Conservation (phyloP, 2,329 filamentous ascomycete genomes). For the Paecilomyces niveus region DNA sequence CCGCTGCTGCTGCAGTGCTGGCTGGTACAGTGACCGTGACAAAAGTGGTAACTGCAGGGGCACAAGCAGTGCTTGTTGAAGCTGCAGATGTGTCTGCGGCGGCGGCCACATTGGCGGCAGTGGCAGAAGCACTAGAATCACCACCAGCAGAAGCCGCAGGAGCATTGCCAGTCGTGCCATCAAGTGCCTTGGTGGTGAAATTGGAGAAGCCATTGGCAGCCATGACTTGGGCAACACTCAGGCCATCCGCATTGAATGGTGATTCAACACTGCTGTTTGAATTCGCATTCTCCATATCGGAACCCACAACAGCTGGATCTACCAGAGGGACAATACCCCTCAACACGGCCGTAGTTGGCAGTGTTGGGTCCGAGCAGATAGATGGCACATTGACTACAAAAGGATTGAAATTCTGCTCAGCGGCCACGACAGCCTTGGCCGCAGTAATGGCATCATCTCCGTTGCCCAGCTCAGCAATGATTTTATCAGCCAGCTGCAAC, state of each 20-base stretch:
- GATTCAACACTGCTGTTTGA: conserved; percentile 45
- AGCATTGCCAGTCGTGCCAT: conserved; percentile 25
- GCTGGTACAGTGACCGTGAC: conserved; percentile 8
- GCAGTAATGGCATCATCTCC: conserved; percentile 55
- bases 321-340: conserved; percentile 62
- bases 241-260: conserved; percentile 54
- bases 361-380: conserved; percentile 56
- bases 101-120: conserved; percentile 4
- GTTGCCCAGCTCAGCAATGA: conserved; percentile 54
- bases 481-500: conserved; percentile 58
- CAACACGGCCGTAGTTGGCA: conserved; percentile 55
- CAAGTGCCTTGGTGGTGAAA: conserved; percentile 30
- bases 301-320: conserved; percentile 55
- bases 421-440: conserved; percentile 56
- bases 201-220: conserved; percentile 56
- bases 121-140: conserved; percentile 21
- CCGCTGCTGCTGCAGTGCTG: not conserved
- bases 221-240: conserved; percentile 60
- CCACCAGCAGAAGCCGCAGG: conserved; percentile 20
- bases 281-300: conserved; percentile 54
- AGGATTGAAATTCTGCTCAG: conserved; percentile 69
- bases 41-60: conserved; percentile 8
- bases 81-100: too few relatives aligned
- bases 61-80: too few relatives aligned
- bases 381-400: conserved; percentile 53